Conservation (phyloP, 129 eudicot species). For the Oenanthe sinensis region DNA sequence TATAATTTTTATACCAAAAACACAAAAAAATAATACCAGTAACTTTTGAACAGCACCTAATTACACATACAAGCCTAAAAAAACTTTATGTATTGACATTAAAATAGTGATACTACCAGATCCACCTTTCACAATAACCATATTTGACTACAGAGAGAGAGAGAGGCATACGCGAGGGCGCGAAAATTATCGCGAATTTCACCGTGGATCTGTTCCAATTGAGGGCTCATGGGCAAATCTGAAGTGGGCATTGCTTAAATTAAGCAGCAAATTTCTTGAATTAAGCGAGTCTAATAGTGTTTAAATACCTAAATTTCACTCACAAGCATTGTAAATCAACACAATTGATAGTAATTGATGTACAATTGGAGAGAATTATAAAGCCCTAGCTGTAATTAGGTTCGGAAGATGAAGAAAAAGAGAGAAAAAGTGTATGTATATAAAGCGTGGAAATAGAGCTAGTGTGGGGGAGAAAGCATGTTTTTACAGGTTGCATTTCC, state of each 20-base stretch:
- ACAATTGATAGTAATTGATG: background rate
- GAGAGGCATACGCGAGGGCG: conserved; percentile 57
- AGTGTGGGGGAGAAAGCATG: background rate
- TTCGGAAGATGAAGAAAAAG: too few species aligned
- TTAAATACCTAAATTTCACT: background rate
- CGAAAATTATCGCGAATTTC: conserved; percentile 91
- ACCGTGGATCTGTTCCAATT: conserved; percentile 97
- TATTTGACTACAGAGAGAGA: background rate
- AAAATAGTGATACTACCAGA: background rate
- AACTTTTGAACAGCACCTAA: too few species aligned
- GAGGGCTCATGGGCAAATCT: conserved; percentile 73
- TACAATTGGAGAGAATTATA: background rate
- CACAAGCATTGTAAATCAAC: background rate
- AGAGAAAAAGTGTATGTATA: background rate
- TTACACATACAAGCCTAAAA: background rate
- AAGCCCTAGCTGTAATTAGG: background rate
- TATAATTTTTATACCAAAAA: too few species aligned
- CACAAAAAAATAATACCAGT: too few species aligned
- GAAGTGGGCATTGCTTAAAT: conserved; percentile 37
- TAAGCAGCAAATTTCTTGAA: background rate
- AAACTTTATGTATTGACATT: background rate
- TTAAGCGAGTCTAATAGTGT: background rate
- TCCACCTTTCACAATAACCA: background rate
- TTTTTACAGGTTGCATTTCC: background rate
- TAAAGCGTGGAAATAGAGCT: background rate